These are phyloP conservation scores for Scenedesmus sp. DNA, from an alignment of 163 green algal genomes.

Conservation along the genomic window DNA sequence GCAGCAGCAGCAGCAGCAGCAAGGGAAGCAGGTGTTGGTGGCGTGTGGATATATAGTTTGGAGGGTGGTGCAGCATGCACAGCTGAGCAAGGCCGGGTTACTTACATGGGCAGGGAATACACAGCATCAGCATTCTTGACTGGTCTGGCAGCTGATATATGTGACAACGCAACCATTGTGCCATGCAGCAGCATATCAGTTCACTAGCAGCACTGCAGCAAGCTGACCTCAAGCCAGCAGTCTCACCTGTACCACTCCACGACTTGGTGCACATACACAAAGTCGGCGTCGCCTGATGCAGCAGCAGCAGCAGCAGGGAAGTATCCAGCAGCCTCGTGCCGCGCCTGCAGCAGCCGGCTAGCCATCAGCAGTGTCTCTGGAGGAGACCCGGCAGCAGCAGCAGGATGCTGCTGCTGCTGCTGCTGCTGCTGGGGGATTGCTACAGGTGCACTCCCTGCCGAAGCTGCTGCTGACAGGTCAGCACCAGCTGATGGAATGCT, in stretches of 20 bases:
- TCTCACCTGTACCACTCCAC: constrained; percentile 48
- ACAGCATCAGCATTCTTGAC: too few relatives aligned
- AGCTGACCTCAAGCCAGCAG: neutral
- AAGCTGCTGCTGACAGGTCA: neutral
- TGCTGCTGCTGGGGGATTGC: constrained; percentile 21
- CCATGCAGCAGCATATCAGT: neutral
- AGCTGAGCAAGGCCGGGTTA: neutral
- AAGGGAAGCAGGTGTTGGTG: neutral
- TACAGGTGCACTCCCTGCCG: neutral
- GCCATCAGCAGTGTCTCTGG: constrained; percentile 11
- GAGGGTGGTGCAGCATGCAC: too few relatives aligned
- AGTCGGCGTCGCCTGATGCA: neutral
- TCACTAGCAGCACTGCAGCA: neutral
- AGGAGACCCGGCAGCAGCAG: neutral
- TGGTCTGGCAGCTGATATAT: too few relatives aligned
- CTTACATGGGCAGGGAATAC: too few relatives aligned
- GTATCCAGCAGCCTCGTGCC: constrained; percentile 27
- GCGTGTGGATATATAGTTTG: neutral
- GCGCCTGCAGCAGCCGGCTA: constrained; percentile 23
- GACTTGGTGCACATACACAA: constrained; percentile 39
- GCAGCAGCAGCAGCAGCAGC: neutral
- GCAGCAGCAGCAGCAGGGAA: constrained; percentile 11
- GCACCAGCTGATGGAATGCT: constrained; percentile 24
- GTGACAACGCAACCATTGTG: too few relatives aligned
- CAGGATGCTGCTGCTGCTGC: constrained; percentile 30